Conservation (phyloP, 306 rosid genomes). For the Cucumis sativus region Cucumber_9930_V3 NC_026655.2:3732001-3732500, state of each 20-base stretch:
- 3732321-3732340: background rate
- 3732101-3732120: background rate
- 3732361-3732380: background rate
- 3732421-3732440: no score
- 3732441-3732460: no score
- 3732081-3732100: background rate
- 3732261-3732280: background rate
- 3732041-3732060: constrained; percentile 9
- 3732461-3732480: no score
- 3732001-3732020: background rate
- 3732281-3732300: background rate
- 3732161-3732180: background rate
- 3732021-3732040: constrained; percentile 7
- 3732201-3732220: background rate
- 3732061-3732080: background rate
- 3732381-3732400: no score
- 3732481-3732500: no score
- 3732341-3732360: background rate
- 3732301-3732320: background rate
- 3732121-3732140: background rate
- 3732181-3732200: background rate
- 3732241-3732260: background rate
- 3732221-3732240: background rate
- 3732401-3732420: no score
- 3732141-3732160: background rate